Conservation (phyloP, 306 rosid genomes). For the Glycyrrhiza uralensis region DNA sequence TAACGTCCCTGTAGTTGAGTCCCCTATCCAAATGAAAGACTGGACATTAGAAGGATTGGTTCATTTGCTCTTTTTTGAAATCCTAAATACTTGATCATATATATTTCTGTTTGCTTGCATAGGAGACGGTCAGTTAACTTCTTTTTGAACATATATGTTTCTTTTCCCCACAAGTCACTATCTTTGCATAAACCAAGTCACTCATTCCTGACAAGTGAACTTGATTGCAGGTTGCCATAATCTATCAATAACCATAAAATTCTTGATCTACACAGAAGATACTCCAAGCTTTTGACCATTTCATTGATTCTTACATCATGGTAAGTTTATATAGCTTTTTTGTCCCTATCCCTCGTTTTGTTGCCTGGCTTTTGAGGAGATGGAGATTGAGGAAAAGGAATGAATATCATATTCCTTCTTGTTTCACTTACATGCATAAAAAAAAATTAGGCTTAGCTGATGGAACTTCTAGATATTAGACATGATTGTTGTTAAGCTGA, state of each 20-base stretch:
- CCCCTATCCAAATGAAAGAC: neutral
- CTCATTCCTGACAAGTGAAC: neutral
- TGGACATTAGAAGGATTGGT: neutral
- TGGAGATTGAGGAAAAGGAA: neutral
- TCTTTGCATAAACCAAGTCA: neutral
- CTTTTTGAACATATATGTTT: neutral
- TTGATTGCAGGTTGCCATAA: neutral
- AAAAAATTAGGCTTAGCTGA: neutral
- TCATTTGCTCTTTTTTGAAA: neutral
- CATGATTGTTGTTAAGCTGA: neutral
- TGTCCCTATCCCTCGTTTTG: neutral
- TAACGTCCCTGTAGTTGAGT: too few relatives aligned
- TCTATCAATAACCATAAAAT: neutral
- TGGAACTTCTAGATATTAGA: neutral
- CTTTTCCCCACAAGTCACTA: neutral
- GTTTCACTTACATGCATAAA: neutral
- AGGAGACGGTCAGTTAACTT: neutral
- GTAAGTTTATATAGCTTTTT: neutral
- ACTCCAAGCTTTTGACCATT: neutral
- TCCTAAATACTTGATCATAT: neutral
- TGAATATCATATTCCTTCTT: neutral
- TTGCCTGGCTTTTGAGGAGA: neutral
- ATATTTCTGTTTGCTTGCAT: neutral
- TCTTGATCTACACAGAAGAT: neutral
- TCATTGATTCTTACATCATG: neutral